Percentiles rank a stretch among this genome's conserved stretches.
Evolutionary conservation across 2,329 filamentous ascomycete species (phyloP).

Genomic region (Raffaelea deltoideospora): DNA sequence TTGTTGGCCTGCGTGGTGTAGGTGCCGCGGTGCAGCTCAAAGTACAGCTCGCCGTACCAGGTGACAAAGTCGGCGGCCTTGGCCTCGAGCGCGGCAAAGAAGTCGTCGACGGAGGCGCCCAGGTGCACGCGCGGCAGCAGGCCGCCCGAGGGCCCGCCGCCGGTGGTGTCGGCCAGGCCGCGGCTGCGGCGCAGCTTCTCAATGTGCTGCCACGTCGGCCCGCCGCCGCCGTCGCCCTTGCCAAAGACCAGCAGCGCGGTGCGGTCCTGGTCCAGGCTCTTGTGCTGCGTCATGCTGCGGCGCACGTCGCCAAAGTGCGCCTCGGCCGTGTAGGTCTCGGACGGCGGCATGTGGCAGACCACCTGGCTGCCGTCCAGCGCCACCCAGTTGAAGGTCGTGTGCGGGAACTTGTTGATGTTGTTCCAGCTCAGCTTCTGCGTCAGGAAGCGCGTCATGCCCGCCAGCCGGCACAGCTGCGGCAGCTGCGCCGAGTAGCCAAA

Average conservation of each 20-base stretch:
- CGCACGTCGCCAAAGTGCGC: constrained; percentile 91
- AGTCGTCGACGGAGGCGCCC: constrained; percentile 82
- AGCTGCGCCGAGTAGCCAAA: constrained; percentile 95
- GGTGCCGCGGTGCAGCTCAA: constrained; percentile 90
- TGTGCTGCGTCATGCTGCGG: constrained; percentile 80
- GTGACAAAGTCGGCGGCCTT: constrained; percentile 71
- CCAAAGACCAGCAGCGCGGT: constrained; percentile 88
- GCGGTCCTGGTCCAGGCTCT: constrained; percentile 85
- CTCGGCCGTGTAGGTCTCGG: constrained; percentile 88
- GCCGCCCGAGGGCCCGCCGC: too few relatives aligned
- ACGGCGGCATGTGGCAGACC: constrained; percentile 91
- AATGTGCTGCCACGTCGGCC: constrained; percentile 82
- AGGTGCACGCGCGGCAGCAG: constrained; percentile 75
- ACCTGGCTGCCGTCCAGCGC: constrained; percentile 90
- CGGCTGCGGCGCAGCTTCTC: constrained; percentile 90
- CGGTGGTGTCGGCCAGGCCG: constrained; percentile 76
- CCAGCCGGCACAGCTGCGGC: constrained; percentile 79
- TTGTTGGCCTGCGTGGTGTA: constrained; percentile 98
- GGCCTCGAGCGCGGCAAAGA: constrained; percentile 73
- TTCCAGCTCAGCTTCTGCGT: constrained; percentile 99
- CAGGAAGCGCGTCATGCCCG: constrained; percentile 94
- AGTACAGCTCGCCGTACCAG: constrained; percentile 97
- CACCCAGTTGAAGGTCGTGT: constrained; percentile 99
- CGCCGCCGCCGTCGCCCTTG: constrained; percentile 91
- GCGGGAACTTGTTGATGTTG: constrained; percentile 98